These are phyloP conservation scores for Claviceps sp. DNA, from an alignment of 2,329 filamentous ascomycete genomes.

Conservation along the genomic window DNA sequence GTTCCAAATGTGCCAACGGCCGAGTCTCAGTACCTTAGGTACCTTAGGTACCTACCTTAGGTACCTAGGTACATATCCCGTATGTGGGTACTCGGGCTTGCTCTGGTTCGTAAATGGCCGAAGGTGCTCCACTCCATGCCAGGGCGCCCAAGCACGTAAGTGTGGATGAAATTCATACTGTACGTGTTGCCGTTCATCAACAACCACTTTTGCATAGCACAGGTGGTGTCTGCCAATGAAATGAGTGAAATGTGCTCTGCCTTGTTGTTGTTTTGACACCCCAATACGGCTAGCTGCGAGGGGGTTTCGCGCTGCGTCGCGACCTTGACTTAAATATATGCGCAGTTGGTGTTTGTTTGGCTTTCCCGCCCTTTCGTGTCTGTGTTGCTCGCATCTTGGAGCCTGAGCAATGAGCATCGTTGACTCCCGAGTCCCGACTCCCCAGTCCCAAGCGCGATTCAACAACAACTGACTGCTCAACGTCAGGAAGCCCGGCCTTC, in stretches of 20 bases:
- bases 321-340: no score
- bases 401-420: no score
- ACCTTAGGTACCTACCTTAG: no score
- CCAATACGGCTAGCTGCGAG: neutral
- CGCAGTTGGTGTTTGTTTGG: no score
- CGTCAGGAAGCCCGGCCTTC: no score
- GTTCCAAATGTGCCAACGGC: conserved; percentile 3
- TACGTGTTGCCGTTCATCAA: neutral
- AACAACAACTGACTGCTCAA: no score
- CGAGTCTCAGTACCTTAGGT: conserved; percentile 1
- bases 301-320: neutral
- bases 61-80: neutral
- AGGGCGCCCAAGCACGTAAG: neutral
- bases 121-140: conserved; percentile 4
- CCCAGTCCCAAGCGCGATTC: no score
- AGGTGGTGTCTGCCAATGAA: neutral
- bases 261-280: neutral
- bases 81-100: conserved; percentile 2
- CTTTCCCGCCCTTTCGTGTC: no score
- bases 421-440: no score
- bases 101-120: conserved; percentile 8
- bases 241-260: neutral
- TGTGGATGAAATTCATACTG: neutral
- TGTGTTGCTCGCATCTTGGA: no score
- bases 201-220: neutral